Base-by-base conservation (phyloP, 2,329 filamentous ascomycete genomes). In the Penicillium sp. region DNA sequence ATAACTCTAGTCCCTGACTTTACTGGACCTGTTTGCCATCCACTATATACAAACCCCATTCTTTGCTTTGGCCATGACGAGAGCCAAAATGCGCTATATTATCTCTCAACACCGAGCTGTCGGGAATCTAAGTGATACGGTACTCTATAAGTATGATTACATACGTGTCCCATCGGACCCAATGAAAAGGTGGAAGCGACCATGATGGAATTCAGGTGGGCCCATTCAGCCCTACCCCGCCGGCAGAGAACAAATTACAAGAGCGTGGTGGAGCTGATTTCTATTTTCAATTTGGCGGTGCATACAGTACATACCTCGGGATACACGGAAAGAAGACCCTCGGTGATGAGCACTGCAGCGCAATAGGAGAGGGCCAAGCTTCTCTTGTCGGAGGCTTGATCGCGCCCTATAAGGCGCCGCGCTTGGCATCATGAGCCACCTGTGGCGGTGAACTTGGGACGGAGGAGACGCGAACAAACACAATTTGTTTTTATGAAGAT, bases 381-480 rank as follows among this genome's bases (percentile, higher is more conserved):
- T 57, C 54, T 45, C 47, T 51, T 50, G 50, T 54, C 49, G 11
- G 52, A 62, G 51, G 59, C 57, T 62, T 62, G 56, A 56, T 49
- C 23, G 37, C 45, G 59, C 55, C 56, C 42, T 60, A 58, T 46
- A 47, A 55, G 55, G 47, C 43, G 36, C 26, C 27, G 3, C 6
- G 41, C 51, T 54, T 50, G 46, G 51, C 51, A 49, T 42, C 32
- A n/a, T 28, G 18, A 39, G 40, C 48, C 41, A 44, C 42, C 10
- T 35, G 49, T 54, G 44, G 54, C 50, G 48, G 52, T 57, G 49
- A 48, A 42, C 10, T 26, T n/a, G 20, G 24, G 20, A 24, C 7
- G 20, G 3, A 36, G 14, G 1, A 16, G 14, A 8, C 24, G 24
- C 24, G 10, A 9, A 9, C 9, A 9, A 20, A 20, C 18, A 20